Evolutionary conservation across 371 early-diverging fungal species (phyloP).

Genomic region (Mortierella sp.): DNA sequence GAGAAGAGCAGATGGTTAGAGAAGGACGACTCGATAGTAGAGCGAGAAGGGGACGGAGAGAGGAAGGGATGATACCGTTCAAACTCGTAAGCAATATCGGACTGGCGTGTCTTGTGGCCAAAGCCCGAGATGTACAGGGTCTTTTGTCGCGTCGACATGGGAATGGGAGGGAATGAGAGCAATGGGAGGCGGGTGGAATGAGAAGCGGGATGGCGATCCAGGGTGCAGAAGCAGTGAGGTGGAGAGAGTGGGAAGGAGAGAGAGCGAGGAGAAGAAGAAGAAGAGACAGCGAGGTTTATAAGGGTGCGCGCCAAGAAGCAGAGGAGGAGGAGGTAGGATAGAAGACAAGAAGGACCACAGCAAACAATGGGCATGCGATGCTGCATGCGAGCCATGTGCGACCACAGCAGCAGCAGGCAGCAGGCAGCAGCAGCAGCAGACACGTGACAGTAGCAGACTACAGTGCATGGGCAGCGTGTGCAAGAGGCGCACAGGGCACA

Average conservation of each 20-base stretch:
- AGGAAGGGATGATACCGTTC: constrained; percentile 66
- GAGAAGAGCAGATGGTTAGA: neutral
- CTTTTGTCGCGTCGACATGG: constrained; percentile 21
- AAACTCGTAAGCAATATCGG: constrained; percentile 86
- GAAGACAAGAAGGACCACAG: too few species aligned
- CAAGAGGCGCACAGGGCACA: neutral
- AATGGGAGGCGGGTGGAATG: neutral
- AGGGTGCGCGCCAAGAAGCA: too few species aligned
- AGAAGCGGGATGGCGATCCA: too few species aligned
- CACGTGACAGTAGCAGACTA: too few species aligned
- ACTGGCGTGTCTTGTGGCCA: constrained; percentile 72
- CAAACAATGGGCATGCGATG: too few species aligned
- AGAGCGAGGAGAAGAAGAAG: neutral
- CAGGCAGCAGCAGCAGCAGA: too few species aligned
- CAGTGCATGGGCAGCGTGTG: constrained; percentile 9
- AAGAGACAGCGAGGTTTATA: neutral
- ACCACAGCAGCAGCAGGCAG: too few species aligned
- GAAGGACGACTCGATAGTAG: too few species aligned
- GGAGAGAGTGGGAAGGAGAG: neutral
- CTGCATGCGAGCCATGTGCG: too few species aligned
- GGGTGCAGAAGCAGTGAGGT: too few species aligned
- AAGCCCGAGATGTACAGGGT: constrained; percentile 80
- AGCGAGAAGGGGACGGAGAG: neutral
- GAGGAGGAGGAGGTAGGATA: too few species aligned
- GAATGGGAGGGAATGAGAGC: neutral